A percentile compares a stretch with the other conserved stretches of the same genome.
phyloP scores from a whole-genome alignment of 495 filamentous ascomycete genomes.

The Platismatia glauca region DNA sequence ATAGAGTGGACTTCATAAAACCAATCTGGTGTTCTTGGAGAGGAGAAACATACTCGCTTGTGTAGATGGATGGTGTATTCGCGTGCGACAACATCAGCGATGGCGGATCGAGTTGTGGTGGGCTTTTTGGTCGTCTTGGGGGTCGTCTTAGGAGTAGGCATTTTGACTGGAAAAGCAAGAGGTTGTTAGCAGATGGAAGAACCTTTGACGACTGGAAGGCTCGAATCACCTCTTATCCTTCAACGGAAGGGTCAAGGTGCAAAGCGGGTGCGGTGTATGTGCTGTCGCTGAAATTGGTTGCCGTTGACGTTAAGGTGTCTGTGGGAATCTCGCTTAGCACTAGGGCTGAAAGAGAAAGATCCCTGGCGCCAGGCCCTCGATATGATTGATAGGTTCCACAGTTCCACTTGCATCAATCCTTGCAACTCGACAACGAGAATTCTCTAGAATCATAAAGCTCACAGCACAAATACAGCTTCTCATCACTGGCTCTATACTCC shows the following conservation, averaged over 20 bases:
- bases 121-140: conserved; percentile 22
- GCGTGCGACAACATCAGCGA: conserved; percentile 94
- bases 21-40: conserved; percentile 37
- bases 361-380: background rate
- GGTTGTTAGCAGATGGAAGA: background rate
- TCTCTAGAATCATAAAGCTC: too few relatives aligned
- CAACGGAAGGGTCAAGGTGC: background rate
- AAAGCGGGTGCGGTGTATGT: background rate
- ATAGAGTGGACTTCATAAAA: conserved; percentile 65
- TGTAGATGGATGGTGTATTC: conserved; percentile 99
- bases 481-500: too few relatives aligned
- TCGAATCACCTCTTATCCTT: background rate
- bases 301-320: too few relatives aligned
- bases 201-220: background rate
- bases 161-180: conserved; percentile 8
- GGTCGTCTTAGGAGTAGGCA: conserved; percentile 22
- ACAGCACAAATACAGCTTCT: too few relatives aligned
- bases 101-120: conserved; percentile 62
- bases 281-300: background rate
- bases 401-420: too few relatives aligned
- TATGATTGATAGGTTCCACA: too few relatives aligned
- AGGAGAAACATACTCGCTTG: conserved; percentile 80
- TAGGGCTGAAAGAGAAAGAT: background rate
- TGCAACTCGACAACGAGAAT: too few relatives aligned
- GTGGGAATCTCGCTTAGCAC: background rate